Evolutionary conservation across 2,329 filamentous ascomycete species (phyloP).

Genomic region (Xylaria sp.): DNA sequence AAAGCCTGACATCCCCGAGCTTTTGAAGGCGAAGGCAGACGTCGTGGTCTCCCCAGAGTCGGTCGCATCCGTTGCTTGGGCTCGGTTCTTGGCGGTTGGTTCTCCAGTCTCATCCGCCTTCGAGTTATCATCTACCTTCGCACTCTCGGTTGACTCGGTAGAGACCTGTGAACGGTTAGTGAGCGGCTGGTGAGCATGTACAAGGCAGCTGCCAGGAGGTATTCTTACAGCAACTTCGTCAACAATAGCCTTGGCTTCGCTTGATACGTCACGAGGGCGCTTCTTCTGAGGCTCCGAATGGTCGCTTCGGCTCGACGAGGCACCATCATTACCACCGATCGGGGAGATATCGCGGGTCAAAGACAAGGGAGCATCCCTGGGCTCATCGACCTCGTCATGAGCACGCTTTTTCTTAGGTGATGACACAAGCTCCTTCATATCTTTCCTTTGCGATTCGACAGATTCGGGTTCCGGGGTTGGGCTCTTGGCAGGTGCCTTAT

Average conservation of each 20-base stretch:
- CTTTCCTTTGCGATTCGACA: conserved; percentile 37
- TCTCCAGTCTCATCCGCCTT: conserved; percentile 22
- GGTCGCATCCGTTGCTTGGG: conserved; percentile 13
- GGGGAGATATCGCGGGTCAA: conserved; percentile 41
- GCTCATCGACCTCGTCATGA: conserved; percentile 60
- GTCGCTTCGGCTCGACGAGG: conserved; percentile 47
- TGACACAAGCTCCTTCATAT: conserved; percentile 53
- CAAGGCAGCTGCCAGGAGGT: background rate
- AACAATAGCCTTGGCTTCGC: conserved; percentile 39
- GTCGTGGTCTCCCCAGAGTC: conserved; percentile 41
- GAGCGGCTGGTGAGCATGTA: background rate
- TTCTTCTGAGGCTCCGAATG: conserved; percentile 68
- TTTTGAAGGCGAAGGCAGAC: conserved; percentile 66
- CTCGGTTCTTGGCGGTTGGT: conserved; percentile 13
- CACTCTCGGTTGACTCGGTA: conserved; percentile 10
- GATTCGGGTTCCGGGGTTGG: conserved; percentile 24
- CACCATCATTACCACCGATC: conserved; percentile 49
- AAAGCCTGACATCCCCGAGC: conserved; percentile 59
- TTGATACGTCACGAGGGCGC: conserved; percentile 57
- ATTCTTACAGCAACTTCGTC: conserved; percentile 40
- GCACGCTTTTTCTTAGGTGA: conserved; percentile 70
- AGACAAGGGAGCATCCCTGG: conserved; percentile 43
- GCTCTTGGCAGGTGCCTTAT: conserved; percentile 19
- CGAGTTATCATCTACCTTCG: conserved; percentile 6
- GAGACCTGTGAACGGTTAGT: conserved; percentile 19